Conservation (phyloP, 805 yeast species). For the Starmerella apicola region DNA sequence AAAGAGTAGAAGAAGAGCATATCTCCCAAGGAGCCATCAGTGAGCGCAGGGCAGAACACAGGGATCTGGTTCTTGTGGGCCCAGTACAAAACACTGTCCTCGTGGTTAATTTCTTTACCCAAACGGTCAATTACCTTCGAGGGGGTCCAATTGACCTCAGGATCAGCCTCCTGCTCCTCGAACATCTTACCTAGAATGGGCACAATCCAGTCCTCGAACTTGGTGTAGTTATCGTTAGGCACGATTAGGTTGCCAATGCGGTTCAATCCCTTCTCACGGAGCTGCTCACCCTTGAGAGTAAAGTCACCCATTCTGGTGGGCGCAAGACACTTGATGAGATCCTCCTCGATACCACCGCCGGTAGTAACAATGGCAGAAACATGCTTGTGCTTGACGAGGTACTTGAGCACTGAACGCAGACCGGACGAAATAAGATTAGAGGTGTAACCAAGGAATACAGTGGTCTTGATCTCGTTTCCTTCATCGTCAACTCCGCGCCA, state of each 20-base stretch:
- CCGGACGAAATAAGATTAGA: conserved; percentile 94
- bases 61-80: conserved; percentile 96
- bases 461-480: conserved; percentile 53
- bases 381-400: conserved; percentile 82
- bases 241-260: conserved; percentile 94
- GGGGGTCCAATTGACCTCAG: conserved; percentile 67
- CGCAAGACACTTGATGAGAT: conserved; percentile 87
- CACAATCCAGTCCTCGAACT: conserved; percentile 97
- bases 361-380: conserved; percentile 92
- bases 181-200: conserved; percentile 81
- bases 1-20: conserved; percentile 98
- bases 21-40: conserved; percentile 98
- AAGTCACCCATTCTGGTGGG: conserved; percentile 94
- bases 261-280: conserved; percentile 93
- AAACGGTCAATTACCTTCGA: conserved; percentile 81
- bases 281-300: conserved; percentile 59
- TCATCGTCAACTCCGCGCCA: conserved; percentile 82
- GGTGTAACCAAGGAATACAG: conserved; percentile 91
- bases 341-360: conserved; percentile 98
- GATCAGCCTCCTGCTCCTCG: conserved; percentile 59
- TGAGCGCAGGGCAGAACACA: conserved; percentile 90
- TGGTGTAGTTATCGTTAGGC: conserved; percentile 95
- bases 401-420: conserved; percentile 77
- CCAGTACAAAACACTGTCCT: conserved; percentile 90
- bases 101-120: conserved; percentile 92